Evolutionary conservation across 2,329 filamentous ascomycete species (phyloP), one percentile per base, ranked within the genome.

Genomic region (Tolypocladium capitatum): DNA sequence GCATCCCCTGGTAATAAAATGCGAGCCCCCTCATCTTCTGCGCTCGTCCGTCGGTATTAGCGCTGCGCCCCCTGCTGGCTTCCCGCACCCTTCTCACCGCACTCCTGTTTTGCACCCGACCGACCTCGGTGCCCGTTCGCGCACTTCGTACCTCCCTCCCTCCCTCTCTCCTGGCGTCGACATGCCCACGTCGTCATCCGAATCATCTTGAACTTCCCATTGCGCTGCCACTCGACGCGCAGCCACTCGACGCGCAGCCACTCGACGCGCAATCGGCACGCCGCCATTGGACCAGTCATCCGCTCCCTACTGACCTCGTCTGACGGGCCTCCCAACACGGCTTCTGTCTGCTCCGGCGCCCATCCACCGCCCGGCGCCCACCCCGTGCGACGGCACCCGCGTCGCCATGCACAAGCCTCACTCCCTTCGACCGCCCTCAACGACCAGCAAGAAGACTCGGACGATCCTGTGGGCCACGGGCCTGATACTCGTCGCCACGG

Each of bases 401-500:
- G 31, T 21, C n/a, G 41, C 31, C 43, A 48, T 48, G 47, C 5
- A 6, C n/a, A 46, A 41, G 35, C 47, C 36, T 21, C 34, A 32
- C 18, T 40, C 43, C 35, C 43, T 32, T 13, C 43, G 27, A 18
- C 31, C 35, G 20, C 34, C 31, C 6, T 35, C 31, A 7, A n/a
- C 24, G 20, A 16, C 33, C 32, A 43, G 40, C 43, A 33, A 27
- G 32, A 32, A 27, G 31, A 38, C 27, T 5, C 41, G 46, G 8
- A 21, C 33, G 9, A 40, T 51, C 27, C 41, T 51, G 13, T 51
- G 42, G 46, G 21, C 42, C 40, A 27, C 47, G 1, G 32, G 33
- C 18, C 20, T 49, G 9, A 43, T 49, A 33, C 46, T 48, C 49
- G 21, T 48, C 34, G 38, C 35, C 33, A 36, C 38, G 34, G 43